Evolutionary conservation across 768 basidiomycete genomes (phyloP).

Genomic region (Dentipellis sp.): DNA sequence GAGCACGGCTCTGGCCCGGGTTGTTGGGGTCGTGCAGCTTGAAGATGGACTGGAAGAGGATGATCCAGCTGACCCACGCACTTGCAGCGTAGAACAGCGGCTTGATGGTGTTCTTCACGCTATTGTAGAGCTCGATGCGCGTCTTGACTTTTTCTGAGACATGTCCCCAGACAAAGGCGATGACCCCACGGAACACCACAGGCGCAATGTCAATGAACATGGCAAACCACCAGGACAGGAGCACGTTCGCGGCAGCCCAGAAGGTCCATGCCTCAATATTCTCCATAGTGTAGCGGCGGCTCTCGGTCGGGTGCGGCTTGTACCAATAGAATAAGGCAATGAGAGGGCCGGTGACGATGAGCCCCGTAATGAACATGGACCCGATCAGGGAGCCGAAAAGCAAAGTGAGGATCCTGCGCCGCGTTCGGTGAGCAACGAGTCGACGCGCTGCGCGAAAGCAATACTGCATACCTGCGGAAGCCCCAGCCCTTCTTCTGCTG

Average conservation of each 20-base stretch:
- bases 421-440: neutral
- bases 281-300: conserved; percentile 50
- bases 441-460: neutral
- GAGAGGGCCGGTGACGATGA: conserved; percentile 54
- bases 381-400: conserved; percentile 70
- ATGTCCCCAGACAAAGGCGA: conserved; percentile 64
- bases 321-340: conserved; percentile 67
- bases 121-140: conserved; percentile 58
- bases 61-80: conserved; percentile 65
- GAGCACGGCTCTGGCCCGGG: conserved; percentile 37
- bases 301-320: conserved; percentile 42
- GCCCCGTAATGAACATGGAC: conserved; percentile 51
- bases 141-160: conserved; percentile 61
- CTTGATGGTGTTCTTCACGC: conserved; percentile 61
- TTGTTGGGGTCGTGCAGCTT: conserved; percentile 37
- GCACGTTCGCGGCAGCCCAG: conserved; percentile 71
- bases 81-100: conserved; percentile 66
- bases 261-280: conserved; percentile 74
- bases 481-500: conserved; percentile 39
- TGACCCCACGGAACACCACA: conserved; percentile 37
- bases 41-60: conserved; percentile 64
- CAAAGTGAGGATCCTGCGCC: neutral
- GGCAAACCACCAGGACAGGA: conserved; percentile 74
- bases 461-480: conserved; percentile 35
- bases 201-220: conserved; percentile 65